Evolutionary conservation across 495 filamentous ascomycete genomes (phyloP).

Genomic region (Sporormia fimetaria): DNA sequence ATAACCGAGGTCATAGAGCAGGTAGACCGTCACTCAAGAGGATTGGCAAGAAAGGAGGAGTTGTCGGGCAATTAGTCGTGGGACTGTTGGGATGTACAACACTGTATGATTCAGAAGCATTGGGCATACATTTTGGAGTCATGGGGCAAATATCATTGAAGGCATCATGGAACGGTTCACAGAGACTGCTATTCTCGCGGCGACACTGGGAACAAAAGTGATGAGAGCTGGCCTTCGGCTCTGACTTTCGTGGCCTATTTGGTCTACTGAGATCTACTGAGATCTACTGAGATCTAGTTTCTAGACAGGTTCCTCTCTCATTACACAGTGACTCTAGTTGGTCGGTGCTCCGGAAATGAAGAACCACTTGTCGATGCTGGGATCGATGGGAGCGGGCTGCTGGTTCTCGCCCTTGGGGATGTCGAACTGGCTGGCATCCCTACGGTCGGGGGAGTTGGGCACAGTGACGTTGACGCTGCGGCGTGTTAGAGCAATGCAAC

Average conservation of each 20-base stretch:
- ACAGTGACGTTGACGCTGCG: constrained; percentile 68
- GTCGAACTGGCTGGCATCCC: constrained; percentile 50
- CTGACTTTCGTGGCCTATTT: too few relatives aligned
- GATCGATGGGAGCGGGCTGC: constrained; percentile 77
- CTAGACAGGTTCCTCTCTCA: too few relatives aligned
- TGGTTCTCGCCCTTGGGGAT: constrained; percentile 69
- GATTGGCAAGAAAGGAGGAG: constrained; percentile 68
- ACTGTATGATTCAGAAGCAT: constrained; percentile 1
- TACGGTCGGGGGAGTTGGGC: constrained; percentile 53
- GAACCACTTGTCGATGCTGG: constrained; percentile 99
- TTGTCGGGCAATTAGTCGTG: constrained; percentile 38
- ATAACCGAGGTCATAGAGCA: constrained; percentile 83
- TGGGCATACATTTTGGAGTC: constrained; percentile 13
- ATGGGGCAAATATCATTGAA: constrained; percentile 1
- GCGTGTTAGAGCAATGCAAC: not conserved
- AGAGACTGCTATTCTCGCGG: too few relatives aligned
- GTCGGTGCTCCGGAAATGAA: constrained; percentile 94
- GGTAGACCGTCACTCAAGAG: constrained; percentile 76
- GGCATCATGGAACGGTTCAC: constrained; percentile 3
- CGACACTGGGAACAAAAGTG: too few relatives aligned
- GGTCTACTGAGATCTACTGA: too few relatives aligned
- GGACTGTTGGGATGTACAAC: too few relatives aligned
- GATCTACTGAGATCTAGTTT: too few relatives aligned
- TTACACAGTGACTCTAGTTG: constrained; percentile 11
- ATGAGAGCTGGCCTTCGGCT: too few relatives aligned